Evolutionary conservation across 805 yeast species (phyloP).

Genomic region (Metschnikowia colocasiae): DNA sequence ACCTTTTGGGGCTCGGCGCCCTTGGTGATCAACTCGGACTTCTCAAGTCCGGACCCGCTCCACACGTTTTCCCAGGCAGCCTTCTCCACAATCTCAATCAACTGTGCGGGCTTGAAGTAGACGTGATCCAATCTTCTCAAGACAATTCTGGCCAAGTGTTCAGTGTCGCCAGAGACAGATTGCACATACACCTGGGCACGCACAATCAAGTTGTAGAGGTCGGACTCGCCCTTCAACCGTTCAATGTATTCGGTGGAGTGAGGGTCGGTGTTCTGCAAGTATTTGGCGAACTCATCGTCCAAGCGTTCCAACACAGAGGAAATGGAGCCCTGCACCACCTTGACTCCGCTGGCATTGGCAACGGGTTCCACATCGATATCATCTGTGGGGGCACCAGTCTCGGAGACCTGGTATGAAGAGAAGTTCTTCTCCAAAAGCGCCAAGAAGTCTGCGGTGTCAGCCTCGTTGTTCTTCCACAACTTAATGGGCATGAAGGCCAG

Average conservation of each 20-base stretch:
- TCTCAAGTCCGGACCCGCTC: constrained; percentile 22
- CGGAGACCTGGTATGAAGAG: constrained; percentile 63
- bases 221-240: constrained; percentile 82
- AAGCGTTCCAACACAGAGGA: constrained; percentile 86
- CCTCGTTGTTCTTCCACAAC: constrained; percentile 72
- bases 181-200: constrained; percentile 87
- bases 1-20: constrained; percentile 41
- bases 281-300: constrained; percentile 89
- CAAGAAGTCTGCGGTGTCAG: constrained; percentile 61
- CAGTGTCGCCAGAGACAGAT: constrained; percentile 49
- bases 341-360: constrained; percentile 57
- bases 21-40: constrained; percentile 29
- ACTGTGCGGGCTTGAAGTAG: constrained; percentile 82
- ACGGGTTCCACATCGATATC: constrained; percentile 69
- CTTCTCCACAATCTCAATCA: constrained; percentile 65
- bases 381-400: constrained; percentile 65
- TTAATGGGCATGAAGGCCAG: constrained; percentile 70
- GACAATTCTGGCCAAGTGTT: constrained; percentile 68
- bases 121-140: constrained; percentile 86
- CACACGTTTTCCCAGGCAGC: constrained; percentile 65
- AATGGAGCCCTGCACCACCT: constrained; percentile 77
- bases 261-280: constrained; percentile 86
- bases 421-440: constrained; percentile 62
- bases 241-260: constrained; percentile 92
- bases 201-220: constrained; percentile 69